Conservation (phyloP, 1,284 basidiomycete species). For the Cryptococcus hybrid region DNA sequence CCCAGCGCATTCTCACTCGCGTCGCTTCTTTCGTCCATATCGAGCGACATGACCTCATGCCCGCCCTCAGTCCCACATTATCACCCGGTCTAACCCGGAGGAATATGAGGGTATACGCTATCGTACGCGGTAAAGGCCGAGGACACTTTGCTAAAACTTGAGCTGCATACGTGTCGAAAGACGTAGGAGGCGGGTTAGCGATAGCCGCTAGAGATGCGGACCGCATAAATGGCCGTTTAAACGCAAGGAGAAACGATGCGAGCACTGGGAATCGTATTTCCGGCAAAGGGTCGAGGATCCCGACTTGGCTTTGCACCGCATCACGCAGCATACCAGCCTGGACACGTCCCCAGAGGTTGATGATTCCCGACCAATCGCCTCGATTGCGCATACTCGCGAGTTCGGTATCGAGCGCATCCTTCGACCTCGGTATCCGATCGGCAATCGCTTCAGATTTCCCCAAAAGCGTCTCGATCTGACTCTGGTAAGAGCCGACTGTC, state of each 20-base stretch:
- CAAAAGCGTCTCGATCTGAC: background rate
- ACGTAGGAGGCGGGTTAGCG: background rate
- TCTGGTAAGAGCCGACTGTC: background rate
- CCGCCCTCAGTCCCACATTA: background rate
- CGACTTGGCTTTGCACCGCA: background rate
- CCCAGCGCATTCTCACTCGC: constrained; percentile 5
- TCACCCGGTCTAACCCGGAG: constrained; percentile 11
- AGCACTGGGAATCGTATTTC: constrained; percentile 1
- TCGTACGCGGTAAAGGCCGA: constrained; percentile 6
- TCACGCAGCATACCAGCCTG: background rate
- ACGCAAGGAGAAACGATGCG: constrained; percentile 6
- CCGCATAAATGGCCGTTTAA: constrained; percentile 2
- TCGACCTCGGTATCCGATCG: background rate
- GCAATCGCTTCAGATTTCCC: background rate
- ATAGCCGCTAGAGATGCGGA: background rate
- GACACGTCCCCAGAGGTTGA: constrained; percentile 4
- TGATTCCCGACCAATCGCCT: constrained; percentile 3
- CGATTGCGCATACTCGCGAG: constrained; percentile 1
- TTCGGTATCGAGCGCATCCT: background rate
- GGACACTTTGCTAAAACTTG: constrained; percentile 7
- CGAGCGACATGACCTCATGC: constrained; percentile 13
- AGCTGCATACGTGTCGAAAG: background rate
- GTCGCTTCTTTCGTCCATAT: constrained; percentile 1
- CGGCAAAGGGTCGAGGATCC: background rate
- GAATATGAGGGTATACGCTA: constrained; percentile 11